These are phyloP conservation scores for Auxenochlorella pyrenoidosa DNA, from an alignment of 139 green algal genomes.

Conservation along the genomic window DNA sequence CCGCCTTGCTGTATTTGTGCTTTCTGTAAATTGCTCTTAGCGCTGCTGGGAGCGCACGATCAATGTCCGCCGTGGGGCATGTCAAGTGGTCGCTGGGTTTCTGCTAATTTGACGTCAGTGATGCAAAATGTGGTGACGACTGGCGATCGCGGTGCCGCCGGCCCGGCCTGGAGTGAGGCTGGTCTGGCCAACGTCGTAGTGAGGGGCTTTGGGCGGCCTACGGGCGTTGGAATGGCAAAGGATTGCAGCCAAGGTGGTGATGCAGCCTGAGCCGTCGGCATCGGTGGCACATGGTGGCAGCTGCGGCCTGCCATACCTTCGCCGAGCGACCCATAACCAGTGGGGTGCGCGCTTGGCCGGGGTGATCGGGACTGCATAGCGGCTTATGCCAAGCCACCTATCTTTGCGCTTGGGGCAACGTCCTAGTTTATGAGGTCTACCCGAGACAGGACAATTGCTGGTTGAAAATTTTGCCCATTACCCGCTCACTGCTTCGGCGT, in stretches of 20 bases:
- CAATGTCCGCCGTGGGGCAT: too few species aligned
- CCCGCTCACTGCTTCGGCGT: neutral
- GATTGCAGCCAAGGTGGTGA: too few species aligned
- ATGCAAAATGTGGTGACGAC: too few species aligned
- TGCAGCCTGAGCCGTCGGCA: too few species aligned
- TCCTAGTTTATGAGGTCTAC: conserved; percentile 76
- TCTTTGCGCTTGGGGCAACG: conserved; percentile 85
- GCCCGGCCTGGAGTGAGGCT: too few species aligned
- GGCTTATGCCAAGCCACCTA: neutral
- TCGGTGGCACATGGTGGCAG: neutral
- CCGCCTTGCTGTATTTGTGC: neutral
- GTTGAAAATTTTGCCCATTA: conserved; percentile 80
- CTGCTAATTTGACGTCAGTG: too few species aligned
- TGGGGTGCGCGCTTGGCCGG: neutral
- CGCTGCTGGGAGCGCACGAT: neutral
- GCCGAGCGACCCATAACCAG: neutral
- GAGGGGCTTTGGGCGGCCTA: too few species aligned
- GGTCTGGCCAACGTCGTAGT: too few species aligned
- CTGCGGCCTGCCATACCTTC: neutral
- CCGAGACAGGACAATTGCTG: conserved; percentile 80
- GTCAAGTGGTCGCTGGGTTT: too few species aligned
- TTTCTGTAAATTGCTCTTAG: neutral
- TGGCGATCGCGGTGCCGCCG: too few species aligned
- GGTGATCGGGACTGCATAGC: neutral
- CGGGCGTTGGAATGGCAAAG: too few species aligned